Conservation (phyloP, 2,329 filamentous ascomycete genomes). For the Dryadomyces sulphureus region DNA sequence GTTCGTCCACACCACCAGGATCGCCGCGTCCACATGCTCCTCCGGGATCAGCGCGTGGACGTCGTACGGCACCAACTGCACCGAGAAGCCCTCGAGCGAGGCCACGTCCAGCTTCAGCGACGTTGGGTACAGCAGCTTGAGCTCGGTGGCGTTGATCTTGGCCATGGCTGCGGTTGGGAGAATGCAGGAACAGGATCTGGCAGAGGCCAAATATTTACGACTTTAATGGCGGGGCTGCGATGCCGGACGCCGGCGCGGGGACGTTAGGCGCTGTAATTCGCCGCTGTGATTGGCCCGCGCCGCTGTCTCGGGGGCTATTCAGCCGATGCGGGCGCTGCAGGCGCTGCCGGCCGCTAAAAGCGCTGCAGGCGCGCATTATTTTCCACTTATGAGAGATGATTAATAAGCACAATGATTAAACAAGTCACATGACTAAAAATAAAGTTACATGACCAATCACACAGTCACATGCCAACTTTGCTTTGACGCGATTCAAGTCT, state of each 20-base stretch:
- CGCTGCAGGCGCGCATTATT: neutral
- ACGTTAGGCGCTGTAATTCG: neutral
- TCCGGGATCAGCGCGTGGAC: slow-evolving; percentile 26
- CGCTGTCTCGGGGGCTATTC: neutral
- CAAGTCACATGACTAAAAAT: no score
- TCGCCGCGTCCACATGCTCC: slow-evolving; percentile 27
- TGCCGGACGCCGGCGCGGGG: neutral
- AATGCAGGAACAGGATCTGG: neutral
- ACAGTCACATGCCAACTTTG: no score
- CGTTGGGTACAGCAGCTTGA: slow-evolving; percentile 15
- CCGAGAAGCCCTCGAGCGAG: slow-evolving; percentile 12
- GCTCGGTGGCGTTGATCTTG: neutral
- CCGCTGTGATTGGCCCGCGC: neutral
- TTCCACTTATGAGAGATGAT: neutral
- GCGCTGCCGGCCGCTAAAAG: no score
- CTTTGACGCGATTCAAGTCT: no score
- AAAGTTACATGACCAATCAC: no score
- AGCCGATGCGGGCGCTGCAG: no score
- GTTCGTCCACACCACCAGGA: slow-evolving; percentile 32
- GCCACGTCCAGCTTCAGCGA: slow-evolving; percentile 13
- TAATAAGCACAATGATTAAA: no score
- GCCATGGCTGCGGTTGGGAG: neutral
- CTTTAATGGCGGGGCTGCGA: neutral
- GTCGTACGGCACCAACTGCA: slow-evolving; percentile 18
- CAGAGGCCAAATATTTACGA: neutral